These are phyloP conservation scores for Sclerotinia trifoliorum DNA, from an alignment of 2,329 filamentous ascomycete species.

Conservation along the genomic window DNA sequence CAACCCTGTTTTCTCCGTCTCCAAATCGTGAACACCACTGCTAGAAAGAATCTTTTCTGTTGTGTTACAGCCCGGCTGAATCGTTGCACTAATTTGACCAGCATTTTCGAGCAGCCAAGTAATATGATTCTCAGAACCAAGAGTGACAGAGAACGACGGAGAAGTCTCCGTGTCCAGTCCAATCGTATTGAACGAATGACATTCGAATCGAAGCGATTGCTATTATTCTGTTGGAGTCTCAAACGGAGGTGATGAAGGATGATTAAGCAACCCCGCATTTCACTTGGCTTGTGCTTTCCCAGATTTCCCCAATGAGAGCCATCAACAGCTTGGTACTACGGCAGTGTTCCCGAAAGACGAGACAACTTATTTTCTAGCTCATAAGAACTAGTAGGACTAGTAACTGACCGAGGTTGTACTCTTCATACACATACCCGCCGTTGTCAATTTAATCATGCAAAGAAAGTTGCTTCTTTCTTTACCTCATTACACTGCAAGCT, in stretches of 20 bases:
- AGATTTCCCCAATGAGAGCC: neutral
- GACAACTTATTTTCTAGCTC: neutral
- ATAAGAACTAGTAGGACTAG: neutral
- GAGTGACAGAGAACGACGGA: too few species aligned
- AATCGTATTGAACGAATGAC: too few species aligned
- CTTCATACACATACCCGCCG: constrained; percentile 13
- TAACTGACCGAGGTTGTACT: neutral
- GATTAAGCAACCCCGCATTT: constrained; percentile 7
- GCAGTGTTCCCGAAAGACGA: neutral
- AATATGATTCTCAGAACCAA: too few species aligned
- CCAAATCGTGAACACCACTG: neutral
- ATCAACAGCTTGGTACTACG: neutral
- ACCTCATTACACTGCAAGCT: constrained; percentile 13
- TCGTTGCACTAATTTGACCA: too few species aligned
- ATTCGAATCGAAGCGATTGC: too few species aligned
- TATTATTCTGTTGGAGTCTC: neutral
- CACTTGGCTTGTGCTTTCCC: constrained; percentile 10
- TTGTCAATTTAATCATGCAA: constrained; percentile 13
- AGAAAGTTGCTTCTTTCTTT: constrained; percentile 4
- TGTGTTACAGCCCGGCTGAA: too few species aligned
- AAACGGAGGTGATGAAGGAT: neutral
- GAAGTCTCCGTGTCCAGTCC: too few species aligned
- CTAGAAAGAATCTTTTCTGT: neutral
- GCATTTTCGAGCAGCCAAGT: too few species aligned
- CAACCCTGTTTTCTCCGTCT: too few species aligned